Evolutionary conservation across 225 moss, liverwort and hornwort species (phyloP).

Genomic region (Polytrichum commune): DNA sequence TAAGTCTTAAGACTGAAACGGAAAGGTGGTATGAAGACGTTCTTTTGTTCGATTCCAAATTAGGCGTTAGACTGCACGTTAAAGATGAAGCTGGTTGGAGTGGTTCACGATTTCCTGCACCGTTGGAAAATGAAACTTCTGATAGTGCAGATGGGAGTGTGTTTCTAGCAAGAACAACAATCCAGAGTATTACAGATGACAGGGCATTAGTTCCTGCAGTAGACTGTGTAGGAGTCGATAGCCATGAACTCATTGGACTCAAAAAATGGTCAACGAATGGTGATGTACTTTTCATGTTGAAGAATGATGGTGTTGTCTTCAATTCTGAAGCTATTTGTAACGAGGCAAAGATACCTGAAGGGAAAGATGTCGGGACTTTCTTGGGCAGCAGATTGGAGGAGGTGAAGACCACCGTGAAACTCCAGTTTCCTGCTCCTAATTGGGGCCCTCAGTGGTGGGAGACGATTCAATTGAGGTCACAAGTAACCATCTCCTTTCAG

Average conservation of each 20-base stretch:
- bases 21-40: slow-evolving; percentile 7
- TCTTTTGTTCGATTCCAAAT: neutral
- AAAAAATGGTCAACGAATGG: slow-evolving; percentile 3
- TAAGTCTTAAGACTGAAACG: slow-evolving; percentile 2
- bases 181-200: neutral
- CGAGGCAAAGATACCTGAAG: slow-evolving; percentile 16
- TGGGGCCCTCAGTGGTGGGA: slow-evolving; percentile 66
- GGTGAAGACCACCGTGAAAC: slow-evolving; percentile 12
- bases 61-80: neutral
- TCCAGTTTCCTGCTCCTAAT: slow-evolving; percentile 48
- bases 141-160: slow-evolving; percentile 4
- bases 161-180: too few species aligned
- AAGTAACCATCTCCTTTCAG: slow-evolving; percentile 41
- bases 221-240: slow-evolving; percentile 18
- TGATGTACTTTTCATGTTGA: slow-evolving; percentile 11
- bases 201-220: slow-evolving; percentile 21
- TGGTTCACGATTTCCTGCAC: slow-evolving; percentile 4
- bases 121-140: slow-evolving; percentile 18
- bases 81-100: slow-evolving; percentile 2
- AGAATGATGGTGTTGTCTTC: slow-evolving; percentile 20
- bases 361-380: slow-evolving; percentile 12
- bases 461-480: slow-evolving; percentile 41
- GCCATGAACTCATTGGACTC: slow-evolving; percentile 20
- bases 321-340: slow-evolving; percentile 5
- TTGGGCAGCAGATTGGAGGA: slow-evolving; percentile 8